Evolutionary conservation across 2,329 filamentous ascomycete species (phyloP), one percentile per base, ranked within the genome.

Genomic region (Torrubiella hemipterigena): DNA sequence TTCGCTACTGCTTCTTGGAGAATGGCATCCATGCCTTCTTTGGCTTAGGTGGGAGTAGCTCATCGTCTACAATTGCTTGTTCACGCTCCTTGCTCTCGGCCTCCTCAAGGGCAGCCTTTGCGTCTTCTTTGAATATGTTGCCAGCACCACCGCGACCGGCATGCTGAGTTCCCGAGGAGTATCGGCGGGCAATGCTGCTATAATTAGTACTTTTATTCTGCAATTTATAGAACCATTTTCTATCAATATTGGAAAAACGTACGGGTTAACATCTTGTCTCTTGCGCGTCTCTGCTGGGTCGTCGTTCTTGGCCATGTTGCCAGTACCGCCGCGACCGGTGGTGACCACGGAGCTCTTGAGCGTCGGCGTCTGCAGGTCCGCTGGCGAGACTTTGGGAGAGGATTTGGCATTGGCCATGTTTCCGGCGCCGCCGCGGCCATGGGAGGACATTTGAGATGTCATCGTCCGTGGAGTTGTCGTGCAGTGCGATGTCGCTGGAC

Each of bases 291-390:
- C 74, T 25, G 65, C 59, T 4, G 78, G 74, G 45, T 91, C 79
- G 39, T 73, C 74, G 50, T 79, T 77, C 43, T 59, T 63, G 29
- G 81, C 76, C 80, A 94, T 93, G 63, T 93, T 94, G 37, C 86
- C 86, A 5, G 73, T 77, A 38, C 87, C 87, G 34, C 87, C 87
- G 31, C 87, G 81, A 34, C 87, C 87, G 4, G 87, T 95, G 14
- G 87, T 94, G 50, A 89, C 86, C 42, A 83, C 66, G n/a, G 81
- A 61, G 28, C 72, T 72, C 61, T 93, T 94, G 50, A 96, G 73
- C 10, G 74, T 81, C 1, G 87, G 87, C 2, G 86, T 94, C 46
- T 78, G 63, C 40, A 93, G 73, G 48, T 89, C 81, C 35, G 70
- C 58, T 27, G 73, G 59, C 18, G 63, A 56, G 27, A 74, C 44